Conservation (phyloP, 1,139 yeast genomes). For the Lodderomyces orthopsilosis region DNA sequence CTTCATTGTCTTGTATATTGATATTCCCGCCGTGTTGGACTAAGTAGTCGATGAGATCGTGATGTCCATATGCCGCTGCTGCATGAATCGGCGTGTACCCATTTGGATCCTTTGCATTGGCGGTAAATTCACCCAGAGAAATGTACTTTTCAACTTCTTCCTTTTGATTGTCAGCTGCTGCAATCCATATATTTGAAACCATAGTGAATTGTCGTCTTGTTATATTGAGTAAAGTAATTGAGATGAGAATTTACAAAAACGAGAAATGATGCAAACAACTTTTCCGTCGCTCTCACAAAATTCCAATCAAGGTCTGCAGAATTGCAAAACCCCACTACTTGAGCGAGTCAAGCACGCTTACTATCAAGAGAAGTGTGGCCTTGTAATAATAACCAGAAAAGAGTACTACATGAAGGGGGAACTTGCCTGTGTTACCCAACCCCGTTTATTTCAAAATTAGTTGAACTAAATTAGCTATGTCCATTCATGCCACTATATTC, state of each 20-base stretch:
- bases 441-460: not conserved
- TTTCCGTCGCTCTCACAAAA: too few relatives aligned
- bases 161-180: constrained; percentile 82
- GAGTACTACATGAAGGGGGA: too few relatives aligned
- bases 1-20: constrained; percentile 80
- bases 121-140: constrained; percentile 48
- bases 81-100: constrained; percentile 98
- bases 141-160: constrained; percentile 57
- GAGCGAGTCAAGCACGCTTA: too few relatives aligned
- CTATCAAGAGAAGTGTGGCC: too few relatives aligned
- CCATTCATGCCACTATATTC: too few relatives aligned
- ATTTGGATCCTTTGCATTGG: constrained; percentile 81
- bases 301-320: too few relatives aligned
- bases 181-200: constrained; percentile 83
- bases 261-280: not conserved
- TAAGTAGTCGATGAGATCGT: constrained; percentile 60
- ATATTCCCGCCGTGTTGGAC: constrained; percentile 68
- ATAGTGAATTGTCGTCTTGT: constrained; percentile 19
- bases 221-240: not conserved
- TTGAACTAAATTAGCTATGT: not conserved
- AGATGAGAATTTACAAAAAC: constrained; percentile 2
- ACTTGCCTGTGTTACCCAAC: too few relatives aligned
- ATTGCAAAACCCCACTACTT: too few relatives aligned
- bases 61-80: constrained; percentile 89
- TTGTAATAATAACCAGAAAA: too few relatives aligned